These are phyloP conservation scores for Geosiphon pyriformis DNA, from an alignment of 192 early-diverging fungal genomes.

Conservation along the genomic window DNA sequence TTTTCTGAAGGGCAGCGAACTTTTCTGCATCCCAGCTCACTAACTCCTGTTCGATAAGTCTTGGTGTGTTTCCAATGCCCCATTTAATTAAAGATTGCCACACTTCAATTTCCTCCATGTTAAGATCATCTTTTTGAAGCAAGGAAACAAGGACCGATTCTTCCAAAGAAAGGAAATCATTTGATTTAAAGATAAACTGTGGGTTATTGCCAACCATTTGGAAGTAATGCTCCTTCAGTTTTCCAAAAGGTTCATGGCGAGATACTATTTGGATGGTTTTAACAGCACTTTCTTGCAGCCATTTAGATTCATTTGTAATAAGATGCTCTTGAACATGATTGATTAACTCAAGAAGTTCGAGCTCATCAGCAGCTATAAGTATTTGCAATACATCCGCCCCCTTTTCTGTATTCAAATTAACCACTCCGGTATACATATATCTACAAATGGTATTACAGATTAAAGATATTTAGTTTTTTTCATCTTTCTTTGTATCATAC, in stretches of 20 bases:
- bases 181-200: neutral
- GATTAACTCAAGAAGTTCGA: conserved; percentile 15
- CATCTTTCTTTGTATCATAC: too few species aligned
- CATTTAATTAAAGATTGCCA: neutral
- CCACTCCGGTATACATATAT: conserved; percentile 18
- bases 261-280: neutral
- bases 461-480: neutral
- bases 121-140: neutral
- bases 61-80: neutral
- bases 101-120: neutral
- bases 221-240: neutral
- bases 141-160: neutral
- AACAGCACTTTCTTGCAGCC: neutral
- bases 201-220: neutral
- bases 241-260: neutral
- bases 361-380: conserved; percentile 18
- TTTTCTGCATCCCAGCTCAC: neutral
- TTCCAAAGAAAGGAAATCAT: neutral
- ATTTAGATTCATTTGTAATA: neutral
- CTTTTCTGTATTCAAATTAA: conserved; percentile 4
- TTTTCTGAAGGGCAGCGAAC: neutral
- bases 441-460: conserved; percentile 2
- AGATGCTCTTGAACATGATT: conserved; percentile 8
- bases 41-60: neutral
- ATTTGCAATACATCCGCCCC: conserved; percentile 11